Conservation (phyloP, 352 stramenopile species). For the Globisporangium paroecandrum region DNA sequence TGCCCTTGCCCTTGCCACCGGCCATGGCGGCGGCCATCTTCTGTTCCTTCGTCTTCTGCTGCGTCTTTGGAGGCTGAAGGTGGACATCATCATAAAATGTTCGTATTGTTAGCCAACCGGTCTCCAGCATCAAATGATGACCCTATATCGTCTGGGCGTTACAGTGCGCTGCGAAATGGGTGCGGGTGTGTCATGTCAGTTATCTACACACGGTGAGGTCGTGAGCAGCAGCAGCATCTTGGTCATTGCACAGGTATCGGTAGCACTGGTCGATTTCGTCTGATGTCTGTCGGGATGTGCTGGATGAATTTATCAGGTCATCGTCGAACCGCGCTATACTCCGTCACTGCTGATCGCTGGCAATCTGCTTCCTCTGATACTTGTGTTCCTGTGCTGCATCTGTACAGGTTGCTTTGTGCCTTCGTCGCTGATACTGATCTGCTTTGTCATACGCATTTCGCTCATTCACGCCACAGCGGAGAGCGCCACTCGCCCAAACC, state of each 20-base stretch:
- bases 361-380: not conserved
- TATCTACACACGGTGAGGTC: not conserved
- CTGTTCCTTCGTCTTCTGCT: conserved; percentile 99
- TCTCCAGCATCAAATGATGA: not conserved
- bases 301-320: not conserved
- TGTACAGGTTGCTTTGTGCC: not conserved
- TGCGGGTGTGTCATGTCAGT: no score
- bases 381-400: not conserved
- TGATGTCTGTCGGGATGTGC: not conserved
- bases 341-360: not conserved
- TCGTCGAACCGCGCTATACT: not conserved
- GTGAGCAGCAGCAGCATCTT: not conserved
- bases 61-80: conserved; percentile 95
- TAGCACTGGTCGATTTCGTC: not conserved
- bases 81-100: conserved; percentile 5
- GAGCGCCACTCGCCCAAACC: not conserved
- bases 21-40: conserved; percentile 99
- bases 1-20: conserved; percentile 97
- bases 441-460: not conserved
- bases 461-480: not conserved
- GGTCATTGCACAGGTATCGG: not conserved
- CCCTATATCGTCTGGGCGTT: not conserved
- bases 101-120: not conserved
- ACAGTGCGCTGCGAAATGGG: no score
- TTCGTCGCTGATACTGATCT: not conserved